Evolutionary conservation across 2,329 filamentous ascomycete genomes (phyloP), one percentile per base, ranked within the genome.

Genomic region (Dactylella cylindrospora): DNA sequence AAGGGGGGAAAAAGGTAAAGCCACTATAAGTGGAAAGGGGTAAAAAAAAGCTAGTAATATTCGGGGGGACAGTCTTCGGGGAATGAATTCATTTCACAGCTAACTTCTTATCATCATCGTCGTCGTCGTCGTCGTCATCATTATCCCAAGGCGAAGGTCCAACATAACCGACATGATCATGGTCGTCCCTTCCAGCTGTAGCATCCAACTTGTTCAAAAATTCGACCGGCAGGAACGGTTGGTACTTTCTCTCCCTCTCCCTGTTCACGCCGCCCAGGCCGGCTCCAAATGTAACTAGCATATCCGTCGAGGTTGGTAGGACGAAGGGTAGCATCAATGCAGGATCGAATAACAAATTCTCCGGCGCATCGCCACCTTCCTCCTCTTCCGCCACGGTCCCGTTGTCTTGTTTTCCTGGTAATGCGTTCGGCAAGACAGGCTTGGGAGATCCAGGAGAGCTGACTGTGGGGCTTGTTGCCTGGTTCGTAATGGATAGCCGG

Each of bases 221-320:
- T 74, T 98, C 93, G 0, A 90, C 85, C 13, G 93, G 91, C 47
- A 98, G 88, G 0, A 88, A 95, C 1, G 93, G 93, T 38, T 95
- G 94, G 72, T 98, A 98, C 74, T 95, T 95, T 67, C 89, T 80
- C 73, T 94, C 93, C 53, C 90, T 80, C 74, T 97, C 93, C 65
- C 86, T 81, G 74, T 98, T 95, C 39, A 93, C 77, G 0, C 93
- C 93, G 3, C 93, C 93, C 70, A 97, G 93, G 0, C 93, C 93
- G 9, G 93, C 90, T 0, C 93, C 93, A 70, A 94, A 98, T 67
- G 85, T 91, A 40, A 98, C 83, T 40, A 97, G 79, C 93, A 98
- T 98, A 72, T 98, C 93, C 20, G 90, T 97, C 54, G 89, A 93
- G 1, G 91, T 95, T 1, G 93, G 93, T 22, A 98, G 77, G n/a